These are phyloP conservation scores for Acorus gramineus DNA, from an alignment of 106 monocot genomes.

Conservation along the genomic window DNA sequence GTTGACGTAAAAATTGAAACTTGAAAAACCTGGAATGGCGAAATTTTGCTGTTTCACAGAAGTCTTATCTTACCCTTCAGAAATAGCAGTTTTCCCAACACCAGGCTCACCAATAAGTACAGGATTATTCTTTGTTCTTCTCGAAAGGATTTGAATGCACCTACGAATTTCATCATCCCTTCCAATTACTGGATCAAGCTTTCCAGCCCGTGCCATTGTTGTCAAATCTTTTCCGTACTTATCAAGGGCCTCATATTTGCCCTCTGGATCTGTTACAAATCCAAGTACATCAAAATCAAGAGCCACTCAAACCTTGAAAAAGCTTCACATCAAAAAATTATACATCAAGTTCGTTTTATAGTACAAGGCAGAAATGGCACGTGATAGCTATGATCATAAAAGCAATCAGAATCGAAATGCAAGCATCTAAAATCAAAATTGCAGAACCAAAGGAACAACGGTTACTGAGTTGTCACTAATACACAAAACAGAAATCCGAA, in stretches of 20 bases:
- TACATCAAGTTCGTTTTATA: too few species aligned
- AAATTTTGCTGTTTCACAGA: background rate
- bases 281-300: background rate
- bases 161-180: constrained; percentile 99
- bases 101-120: constrained; percentile 99
- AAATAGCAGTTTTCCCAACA: constrained; percentile 98
- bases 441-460: too few species aligned
- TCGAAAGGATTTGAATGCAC: constrained; percentile 96
- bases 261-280: constrained; percentile 78
- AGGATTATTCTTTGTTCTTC: constrained; percentile 98
- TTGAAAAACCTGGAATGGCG: background rate
- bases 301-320: constrained; percentile 1
- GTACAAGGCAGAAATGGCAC: too few species aligned
- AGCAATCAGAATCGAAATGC: background rate
- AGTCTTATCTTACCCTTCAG: constrained; percentile 72
- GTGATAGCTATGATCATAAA: background rate
- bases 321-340: too few species aligned
- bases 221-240: constrained; percentile 98
- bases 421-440: background rate
- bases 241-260: constrained; percentile 94
- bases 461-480: too few species aligned
- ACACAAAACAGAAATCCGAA: background rate
- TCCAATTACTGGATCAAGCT: constrained; percentile 99
- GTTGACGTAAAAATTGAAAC: background rate
- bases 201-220: constrained; percentile 91